phyloP scores from a whole-genome alignment of 768 basidiomycete species.

The Russula vinacea region DNA sequence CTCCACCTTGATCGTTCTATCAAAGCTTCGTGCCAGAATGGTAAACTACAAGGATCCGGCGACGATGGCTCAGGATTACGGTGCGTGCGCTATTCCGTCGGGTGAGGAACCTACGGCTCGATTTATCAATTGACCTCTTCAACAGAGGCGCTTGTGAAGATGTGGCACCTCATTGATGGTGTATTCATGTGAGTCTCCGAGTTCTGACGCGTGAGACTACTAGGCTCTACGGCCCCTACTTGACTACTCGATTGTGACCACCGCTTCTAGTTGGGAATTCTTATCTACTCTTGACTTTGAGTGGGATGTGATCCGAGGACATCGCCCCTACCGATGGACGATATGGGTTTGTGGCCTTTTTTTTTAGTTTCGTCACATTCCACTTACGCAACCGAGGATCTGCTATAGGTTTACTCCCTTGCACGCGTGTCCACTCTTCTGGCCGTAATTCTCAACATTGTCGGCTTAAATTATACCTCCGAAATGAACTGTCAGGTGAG shows the following conservation, averaged over 20 bases:
- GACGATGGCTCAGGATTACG: too few relatives aligned
- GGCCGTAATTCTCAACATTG: neutral
- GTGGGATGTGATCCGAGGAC: neutral
- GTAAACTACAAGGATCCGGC: too few relatives aligned
- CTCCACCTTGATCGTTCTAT: too few relatives aligned
- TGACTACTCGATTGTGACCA: neutral
- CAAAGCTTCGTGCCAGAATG: too few relatives aligned
- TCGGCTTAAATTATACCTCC: too few relatives aligned
- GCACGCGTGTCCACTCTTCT: slow-evolving; percentile 7
- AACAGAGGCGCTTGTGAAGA: too few relatives aligned
- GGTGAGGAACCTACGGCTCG: too few relatives aligned
- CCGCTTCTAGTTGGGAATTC: slow-evolving; percentile 6
- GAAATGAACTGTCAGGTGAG: too few relatives aligned
- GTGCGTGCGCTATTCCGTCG: too few relatives aligned
- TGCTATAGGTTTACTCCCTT: slow-evolving; percentile 14
- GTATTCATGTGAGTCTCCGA: too few relatives aligned
- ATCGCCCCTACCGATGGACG: slow-evolving; percentile 2
- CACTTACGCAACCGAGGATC: neutral
- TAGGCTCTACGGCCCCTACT: neutral
- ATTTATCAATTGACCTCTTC: too few relatives aligned
- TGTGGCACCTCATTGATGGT: too few relatives aligned
- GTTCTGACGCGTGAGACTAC: neutral
- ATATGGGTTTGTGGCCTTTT: slow-evolving; percentile 10
- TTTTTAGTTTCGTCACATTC: neutral
- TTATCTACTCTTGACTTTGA: slow-evolving; percentile 3